Conservation (phyloP, 805 yeast species). For the Lachancea kluyveri region DNA sequence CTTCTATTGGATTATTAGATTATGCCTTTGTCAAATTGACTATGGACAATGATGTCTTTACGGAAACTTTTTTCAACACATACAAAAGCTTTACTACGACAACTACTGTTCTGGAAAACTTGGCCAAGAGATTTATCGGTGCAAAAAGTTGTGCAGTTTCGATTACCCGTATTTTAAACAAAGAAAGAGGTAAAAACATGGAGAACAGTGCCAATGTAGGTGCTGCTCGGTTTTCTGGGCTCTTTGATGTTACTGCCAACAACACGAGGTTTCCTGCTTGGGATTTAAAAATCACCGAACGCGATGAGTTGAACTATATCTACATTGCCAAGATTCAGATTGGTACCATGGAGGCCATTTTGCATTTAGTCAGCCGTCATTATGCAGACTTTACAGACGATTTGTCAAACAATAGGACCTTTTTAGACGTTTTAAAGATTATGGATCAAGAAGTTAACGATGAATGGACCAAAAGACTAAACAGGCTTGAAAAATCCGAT, state of each 20-base stretch:
- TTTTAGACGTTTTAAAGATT: conserved; percentile 58
- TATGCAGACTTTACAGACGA: conserved; percentile 73
- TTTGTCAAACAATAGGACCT: conserved; percentile 47
- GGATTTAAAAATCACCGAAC: conserved; percentile 36
- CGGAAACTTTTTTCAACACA: conserved; percentile 63
- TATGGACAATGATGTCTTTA: conserved; percentile 59
- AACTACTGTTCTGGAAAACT: conserved; percentile 41
- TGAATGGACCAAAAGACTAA: conserved; percentile 42
- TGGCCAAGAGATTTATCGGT: conserved; percentile 52
- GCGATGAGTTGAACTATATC: conserved; percentile 53
- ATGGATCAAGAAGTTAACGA: conserved; percentile 59
- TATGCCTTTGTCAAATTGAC: conserved; percentile 40
- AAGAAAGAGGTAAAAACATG: conserved; percentile 10
- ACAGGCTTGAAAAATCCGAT: conserved; percentile 32
- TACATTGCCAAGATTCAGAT: conserved; percentile 72
- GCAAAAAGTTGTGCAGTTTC: conserved; percentile 57
- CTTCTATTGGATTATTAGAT: conserved; percentile 27
- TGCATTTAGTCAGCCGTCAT: conserved; percentile 63
- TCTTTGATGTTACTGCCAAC: conserved; percentile 25
- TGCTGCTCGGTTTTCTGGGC: conserved; percentile 11
- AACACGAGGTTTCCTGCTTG: conserved; percentile 53
- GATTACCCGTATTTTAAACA: conserved; percentile 33
- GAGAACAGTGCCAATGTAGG: conserved; percentile 21
- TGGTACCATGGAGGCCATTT: conserved; percentile 72
- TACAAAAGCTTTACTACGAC: conserved; percentile 64